Conservation (phyloP, 768 basidiomycete genomes). For the Strobilomyces confusus region DNA sequence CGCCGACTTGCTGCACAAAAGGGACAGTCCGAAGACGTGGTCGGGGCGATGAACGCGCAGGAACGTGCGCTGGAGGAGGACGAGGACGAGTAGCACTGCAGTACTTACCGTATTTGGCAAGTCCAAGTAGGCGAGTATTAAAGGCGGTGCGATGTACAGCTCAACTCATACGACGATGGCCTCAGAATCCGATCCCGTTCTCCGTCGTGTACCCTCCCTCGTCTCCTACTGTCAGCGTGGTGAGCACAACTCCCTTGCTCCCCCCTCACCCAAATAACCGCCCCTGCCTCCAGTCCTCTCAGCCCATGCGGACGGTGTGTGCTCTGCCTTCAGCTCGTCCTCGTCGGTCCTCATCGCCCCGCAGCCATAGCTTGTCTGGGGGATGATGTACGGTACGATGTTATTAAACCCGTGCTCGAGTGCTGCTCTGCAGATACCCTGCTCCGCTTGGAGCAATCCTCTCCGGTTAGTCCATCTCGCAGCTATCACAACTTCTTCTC, state of each 20-base stretch:
- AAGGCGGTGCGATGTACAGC: slow-evolving; percentile 8
- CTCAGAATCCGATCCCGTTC: slow-evolving; percentile 31
- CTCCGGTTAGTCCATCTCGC: slow-evolving; percentile 52
- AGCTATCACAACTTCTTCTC: slow-evolving; percentile 10
- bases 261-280: slow-evolving; percentile 4
- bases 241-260: slow-evolving; percentile 31
- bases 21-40: slow-evolving; percentile 71
- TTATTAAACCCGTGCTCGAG: slow-evolving; percentile 72
- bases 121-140: slow-evolving; percentile 6
- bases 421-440: slow-evolving; percentile 71
- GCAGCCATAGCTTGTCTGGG: slow-evolving; percentile 66
- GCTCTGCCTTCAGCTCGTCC: background rate
- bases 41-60: slow-evolving; percentile 82
- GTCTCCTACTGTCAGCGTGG: slow-evolving; percentile 72
- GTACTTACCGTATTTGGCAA: slow-evolving; percentile 16
- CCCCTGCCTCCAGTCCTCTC: slow-evolving; percentile 44
- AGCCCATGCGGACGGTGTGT: slow-evolving; percentile 59
- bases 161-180: slow-evolving; percentile 18
- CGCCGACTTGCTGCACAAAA: slow-evolving; percentile 78
- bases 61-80: slow-evolving; percentile 50
- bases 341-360: slow-evolving; percentile 4
- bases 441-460: slow-evolving; percentile 59
- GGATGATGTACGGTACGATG: slow-evolving; percentile 51
- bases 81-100: slow-evolving; percentile 8
- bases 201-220: slow-evolving; percentile 54